Percentiles rank a stretch among this genome's conserved stretches.
These are phyloP conservation scores for Penicillium atrosanguineum DNA, from an alignment of 495 filamentous ascomycete species.

Conservation along the genomic window DNA sequence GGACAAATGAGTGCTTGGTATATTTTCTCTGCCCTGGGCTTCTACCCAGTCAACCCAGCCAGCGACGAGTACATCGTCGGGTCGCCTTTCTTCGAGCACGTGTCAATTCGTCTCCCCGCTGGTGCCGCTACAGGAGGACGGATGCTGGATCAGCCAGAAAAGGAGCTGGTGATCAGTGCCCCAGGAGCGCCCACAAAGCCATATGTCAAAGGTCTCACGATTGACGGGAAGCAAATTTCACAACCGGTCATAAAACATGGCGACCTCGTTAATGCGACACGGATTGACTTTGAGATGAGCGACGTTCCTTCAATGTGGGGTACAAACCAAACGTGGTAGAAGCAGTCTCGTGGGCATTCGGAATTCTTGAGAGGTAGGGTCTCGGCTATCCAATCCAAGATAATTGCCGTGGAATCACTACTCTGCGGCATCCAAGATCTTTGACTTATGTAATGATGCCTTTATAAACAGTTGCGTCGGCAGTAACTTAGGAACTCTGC, in stretches of 20 bases:
- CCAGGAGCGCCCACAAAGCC: constrained; percentile 19
- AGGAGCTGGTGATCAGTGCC: constrained; percentile 17
- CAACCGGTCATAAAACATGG: constrained; percentile 15
- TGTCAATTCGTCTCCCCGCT: constrained; percentile 19
- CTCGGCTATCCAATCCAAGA: too few relatives aligned
- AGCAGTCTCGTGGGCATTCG: background rate
- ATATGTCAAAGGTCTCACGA: constrained; percentile 18
- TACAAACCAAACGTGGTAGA: constrained; percentile 6
- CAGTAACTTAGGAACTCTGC: too few relatives aligned
- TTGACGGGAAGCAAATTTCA: constrained; percentile 15
- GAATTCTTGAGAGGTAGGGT: too few relatives aligned
- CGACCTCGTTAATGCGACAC: constrained; percentile 14
- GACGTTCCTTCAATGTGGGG: constrained; percentile 22
- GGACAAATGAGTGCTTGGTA: constrained; percentile 33
- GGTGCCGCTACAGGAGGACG: constrained; percentile 17
- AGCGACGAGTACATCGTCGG: constrained; percentile 27
- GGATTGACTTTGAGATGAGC: constrained; percentile 29
- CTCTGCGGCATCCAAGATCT: too few relatives aligned
- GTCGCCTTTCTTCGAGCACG: constrained; percentile 25
- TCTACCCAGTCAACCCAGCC: constrained; percentile 30
- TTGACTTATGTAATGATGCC: too few relatives aligned
- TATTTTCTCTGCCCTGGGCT: constrained; percentile 26
- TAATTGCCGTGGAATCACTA: background rate
- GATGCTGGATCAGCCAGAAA: constrained; percentile 5
- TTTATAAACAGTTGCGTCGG: too few relatives aligned